These are phyloP conservation scores for Euphorbia tirucalli DNA, from an alignment of 345 rosid species.

Conservation along the genomic window DNA sequence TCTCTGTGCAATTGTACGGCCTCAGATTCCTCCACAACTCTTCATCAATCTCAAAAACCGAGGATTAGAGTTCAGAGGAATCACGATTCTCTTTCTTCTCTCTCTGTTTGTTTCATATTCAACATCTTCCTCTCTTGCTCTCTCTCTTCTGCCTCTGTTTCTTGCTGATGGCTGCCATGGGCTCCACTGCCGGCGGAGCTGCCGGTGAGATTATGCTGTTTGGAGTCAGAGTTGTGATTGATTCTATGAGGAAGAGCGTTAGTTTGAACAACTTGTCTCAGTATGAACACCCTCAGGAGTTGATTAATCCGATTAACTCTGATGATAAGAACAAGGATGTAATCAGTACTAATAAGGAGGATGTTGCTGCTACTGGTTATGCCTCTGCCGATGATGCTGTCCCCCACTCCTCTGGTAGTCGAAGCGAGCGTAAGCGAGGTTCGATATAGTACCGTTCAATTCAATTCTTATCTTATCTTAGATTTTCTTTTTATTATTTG, in stretches of 20 bases:
- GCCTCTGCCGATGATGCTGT: conserved; percentile 79
- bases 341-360: conserved; percentile 14
- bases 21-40: not conserved
- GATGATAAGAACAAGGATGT: not conserved
- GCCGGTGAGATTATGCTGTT: conserved; percentile 77
- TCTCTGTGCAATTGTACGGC: conserved; percentile 27
- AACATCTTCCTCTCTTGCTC: not conserved
- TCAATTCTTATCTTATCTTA: not conserved
- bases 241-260: conserved; percentile 88
- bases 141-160: not conserved
- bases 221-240: conserved; percentile 86
- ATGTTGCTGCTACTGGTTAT: conserved; percentile 46
- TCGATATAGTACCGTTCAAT: no score
- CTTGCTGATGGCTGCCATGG: conserved; percentile 24
- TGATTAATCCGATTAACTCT: not conserved
- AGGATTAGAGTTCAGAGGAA: not conserved
- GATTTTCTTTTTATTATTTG: not conserved
- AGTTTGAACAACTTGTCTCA: conserved; percentile 82
- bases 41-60: not conserved
- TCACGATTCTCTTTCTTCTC: not conserved
- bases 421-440: conserved; percentile 90
- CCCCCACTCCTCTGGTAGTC: conserved; percentile 43
- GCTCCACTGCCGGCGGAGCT: conserved; percentile 29
- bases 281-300: conserved; percentile 53
- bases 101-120: not conserved